Conservation (phyloP, 192 early-diverging fungal species). For the Oehlia diaphana region DNA sequence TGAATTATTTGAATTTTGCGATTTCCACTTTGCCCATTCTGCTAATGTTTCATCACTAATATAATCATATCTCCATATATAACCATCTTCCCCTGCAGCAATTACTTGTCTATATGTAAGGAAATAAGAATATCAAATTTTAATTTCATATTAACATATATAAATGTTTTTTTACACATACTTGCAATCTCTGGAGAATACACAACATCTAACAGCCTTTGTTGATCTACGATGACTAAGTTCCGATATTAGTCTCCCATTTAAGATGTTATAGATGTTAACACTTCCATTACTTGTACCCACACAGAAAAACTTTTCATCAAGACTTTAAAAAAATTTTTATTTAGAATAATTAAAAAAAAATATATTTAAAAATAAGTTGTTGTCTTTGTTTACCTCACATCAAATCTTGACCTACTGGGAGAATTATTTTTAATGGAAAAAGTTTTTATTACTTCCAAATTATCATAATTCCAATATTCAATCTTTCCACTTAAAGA, state of each 20-base stretch:
- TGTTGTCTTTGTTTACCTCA: slow-evolving; percentile 30
- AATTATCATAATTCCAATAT: slow-evolving; percentile 65
- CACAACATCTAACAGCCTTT: slow-evolving; percentile 76
- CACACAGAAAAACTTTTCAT: slow-evolving; percentile 71
- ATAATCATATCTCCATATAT: slow-evolving; percentile 85
- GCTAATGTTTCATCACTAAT: slow-evolving; percentile 70
- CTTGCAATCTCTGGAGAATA: slow-evolving; percentile 76
- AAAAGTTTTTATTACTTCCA: slow-evolving; percentile 47
- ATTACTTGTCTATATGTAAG: slow-evolving; percentile 55
- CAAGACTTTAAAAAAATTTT: slow-evolving; percentile 41
- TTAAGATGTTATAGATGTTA: slow-evolving; percentile 70
- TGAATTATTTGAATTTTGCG: neutral
- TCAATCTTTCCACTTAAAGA: slow-evolving; percentile 75
- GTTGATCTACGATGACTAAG: slow-evolving; percentile 76
- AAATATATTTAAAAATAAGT: neutral
- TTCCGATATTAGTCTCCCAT: slow-evolving; percentile 61
- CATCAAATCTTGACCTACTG: slow-evolving; percentile 46
- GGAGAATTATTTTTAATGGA: slow-evolving; percentile 40
- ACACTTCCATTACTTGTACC: slow-evolving; percentile 74
- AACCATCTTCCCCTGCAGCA: slow-evolving; percentile 73
- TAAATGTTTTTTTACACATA: slow-evolving; percentile 31
- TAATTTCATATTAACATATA: neutral
- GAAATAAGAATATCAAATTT: neutral
- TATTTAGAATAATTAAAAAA: neutral
- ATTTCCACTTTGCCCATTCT: slow-evolving; percentile 65